A percentile compares a stretch with the other conserved stretches of the same genome.
Evolutionary conservation across 2,329 filamentous ascomycete species (phyloP).

Genomic region (Epichloe elymi): DNA sequence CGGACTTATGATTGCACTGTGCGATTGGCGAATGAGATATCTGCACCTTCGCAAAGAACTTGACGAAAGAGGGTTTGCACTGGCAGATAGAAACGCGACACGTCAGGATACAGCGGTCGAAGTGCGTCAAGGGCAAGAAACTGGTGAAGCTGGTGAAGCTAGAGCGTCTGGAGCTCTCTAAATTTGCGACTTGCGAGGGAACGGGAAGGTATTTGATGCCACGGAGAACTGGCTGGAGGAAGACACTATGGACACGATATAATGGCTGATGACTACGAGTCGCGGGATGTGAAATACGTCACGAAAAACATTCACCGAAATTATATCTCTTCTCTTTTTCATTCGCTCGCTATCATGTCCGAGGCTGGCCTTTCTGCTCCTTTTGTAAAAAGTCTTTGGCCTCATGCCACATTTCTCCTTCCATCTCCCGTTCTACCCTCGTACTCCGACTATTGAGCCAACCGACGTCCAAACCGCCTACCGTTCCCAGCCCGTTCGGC

Average conservation of each 20-base stretch:
- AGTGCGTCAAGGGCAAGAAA: neutral
- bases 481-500: constrained; percentile 41
- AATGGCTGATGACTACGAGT: neutral
- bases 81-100: neutral
- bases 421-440: constrained; percentile 70
- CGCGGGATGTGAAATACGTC: too few species aligned
- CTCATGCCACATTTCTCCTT: constrained; percentile 59
- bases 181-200: neutral
- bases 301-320: too few species aligned
- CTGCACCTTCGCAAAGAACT: constrained; percentile 4
- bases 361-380: constrained; percentile 5
- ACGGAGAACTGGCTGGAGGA: neutral
- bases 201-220: neutral
- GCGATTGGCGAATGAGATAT: constrained; percentile 7
- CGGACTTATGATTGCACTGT: constrained; percentile 5
- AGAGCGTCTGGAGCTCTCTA: constrained; percentile 5
- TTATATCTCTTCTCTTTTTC: neutral
- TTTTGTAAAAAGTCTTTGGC: constrained; percentile 25
- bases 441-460: constrained; percentile 80
- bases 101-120: neutral
- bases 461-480: constrained; percentile 63
- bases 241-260: neutral
- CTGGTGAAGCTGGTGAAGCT: neutral
- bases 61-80: constrained; percentile 3
- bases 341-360: neutral